These are phyloP conservation scores for Neophaeococcomyces aloes DNA, from an alignment of 2,329 filamentous ascomycete genomes.

Conservation along the genomic window DNA sequence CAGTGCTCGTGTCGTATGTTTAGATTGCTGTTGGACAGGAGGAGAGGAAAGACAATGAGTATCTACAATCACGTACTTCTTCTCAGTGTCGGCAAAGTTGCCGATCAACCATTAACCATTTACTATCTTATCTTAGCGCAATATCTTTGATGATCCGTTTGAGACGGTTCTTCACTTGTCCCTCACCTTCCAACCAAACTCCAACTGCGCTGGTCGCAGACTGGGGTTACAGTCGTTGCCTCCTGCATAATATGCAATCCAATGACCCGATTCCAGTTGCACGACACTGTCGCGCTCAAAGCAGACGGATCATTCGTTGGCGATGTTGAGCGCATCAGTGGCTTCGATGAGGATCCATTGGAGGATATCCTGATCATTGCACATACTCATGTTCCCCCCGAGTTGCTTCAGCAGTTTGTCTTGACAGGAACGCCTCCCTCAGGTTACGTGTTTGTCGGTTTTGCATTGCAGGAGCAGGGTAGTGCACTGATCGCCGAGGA, in stretches of 20 bases:
- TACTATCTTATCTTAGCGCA: too few relatives aligned
- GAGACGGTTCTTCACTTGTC: too few relatives aligned
- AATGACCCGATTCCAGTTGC: slow-evolving; percentile 17
- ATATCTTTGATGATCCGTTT: too few relatives aligned
- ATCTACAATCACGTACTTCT: too few relatives aligned
- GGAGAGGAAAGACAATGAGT: too few relatives aligned
- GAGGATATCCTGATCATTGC: slow-evolving; percentile 27
- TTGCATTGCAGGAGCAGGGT: slow-evolving; percentile 30
- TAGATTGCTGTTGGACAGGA: too few relatives aligned
- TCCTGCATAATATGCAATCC: neutral
- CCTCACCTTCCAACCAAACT: too few relatives aligned
- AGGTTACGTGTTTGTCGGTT: slow-evolving; percentile 41
- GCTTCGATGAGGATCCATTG: slow-evolving; percentile 18
- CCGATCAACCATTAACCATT: too few relatives aligned
- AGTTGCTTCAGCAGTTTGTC: slow-evolving; percentile 18
- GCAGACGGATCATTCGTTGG: slow-evolving; percentile 32
- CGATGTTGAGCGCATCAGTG: slow-evolving; percentile 31
- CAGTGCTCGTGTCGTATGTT: too few relatives aligned
- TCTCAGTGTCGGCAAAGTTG: too few relatives aligned
- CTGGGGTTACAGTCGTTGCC: too few relatives aligned
- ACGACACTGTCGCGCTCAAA: slow-evolving; percentile 34
- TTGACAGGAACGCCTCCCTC: slow-evolving; percentile 33
- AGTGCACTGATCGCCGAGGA: slow-evolving; percentile 33
- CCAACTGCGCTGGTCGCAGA: too few relatives aligned
- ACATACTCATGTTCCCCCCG: slow-evolving; percentile 24